Evolutionary conservation across 768 basidiomycete species (phyloP).

Genomic region (Podaxis sp.): DNA sequence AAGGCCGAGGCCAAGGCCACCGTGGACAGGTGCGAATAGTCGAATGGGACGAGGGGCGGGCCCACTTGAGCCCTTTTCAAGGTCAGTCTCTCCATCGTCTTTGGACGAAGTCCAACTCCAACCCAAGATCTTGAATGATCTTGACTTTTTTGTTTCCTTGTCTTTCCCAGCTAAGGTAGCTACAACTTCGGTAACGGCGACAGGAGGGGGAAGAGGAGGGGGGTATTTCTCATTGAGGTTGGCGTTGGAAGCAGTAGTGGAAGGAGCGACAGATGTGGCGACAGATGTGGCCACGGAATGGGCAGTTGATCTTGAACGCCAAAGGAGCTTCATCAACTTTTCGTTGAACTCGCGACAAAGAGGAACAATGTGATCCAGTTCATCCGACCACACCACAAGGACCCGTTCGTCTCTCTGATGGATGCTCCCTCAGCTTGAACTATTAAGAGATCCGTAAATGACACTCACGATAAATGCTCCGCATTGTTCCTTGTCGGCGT

Average conservation of each 20-base stretch:
- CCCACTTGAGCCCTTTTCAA: conserved; percentile 46
- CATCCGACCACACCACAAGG: conserved; percentile 82
- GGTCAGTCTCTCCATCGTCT: conserved; percentile 32
- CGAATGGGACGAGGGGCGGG: conserved; percentile 46
- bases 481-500: conserved; percentile 88
- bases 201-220: conserved; percentile 24
- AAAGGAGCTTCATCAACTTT: conserved; percentile 57
- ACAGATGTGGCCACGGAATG: conserved; percentile 37
- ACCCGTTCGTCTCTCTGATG: conserved; percentile 78
- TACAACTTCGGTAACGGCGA: conserved; percentile 28
- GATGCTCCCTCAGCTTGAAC: conserved; percentile 10
- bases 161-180: conserved; percentile 26
- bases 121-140: conserved; percentile 28
- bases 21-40: conserved; percentile 71
- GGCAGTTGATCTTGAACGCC: conserved; percentile 42
- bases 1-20: conserved; percentile 66
- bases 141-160: conserved; percentile 24
- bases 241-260: conserved; percentile 50
- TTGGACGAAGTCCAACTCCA: conserved; percentile 45
- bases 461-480: conserved; percentile 78
- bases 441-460: not conserved
- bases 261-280: conserved; percentile 39
- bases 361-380: conserved; percentile 76
- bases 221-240: conserved; percentile 57
- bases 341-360: conserved; percentile 71